Evolutionary conservation across 345 rosid species (phyloP), one percentile per base, ranked within the genome.

Genomic region (Limnanthes douglasii): DNA sequence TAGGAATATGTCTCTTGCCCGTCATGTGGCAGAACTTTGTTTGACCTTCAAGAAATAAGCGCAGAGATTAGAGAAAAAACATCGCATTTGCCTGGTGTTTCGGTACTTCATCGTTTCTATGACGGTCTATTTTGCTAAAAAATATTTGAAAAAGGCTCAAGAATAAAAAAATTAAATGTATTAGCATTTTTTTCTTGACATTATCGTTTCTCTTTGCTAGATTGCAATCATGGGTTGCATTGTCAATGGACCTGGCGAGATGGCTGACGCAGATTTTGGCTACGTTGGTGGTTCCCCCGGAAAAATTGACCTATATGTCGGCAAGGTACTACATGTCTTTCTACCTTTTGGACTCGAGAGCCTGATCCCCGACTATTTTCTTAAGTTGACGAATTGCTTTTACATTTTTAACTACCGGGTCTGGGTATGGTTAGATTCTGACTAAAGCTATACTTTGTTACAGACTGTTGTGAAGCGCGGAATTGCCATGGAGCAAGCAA

Each of bases 171-270:
- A n/a, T n/a, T n/a, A n/a, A n/a, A n/a, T n/a, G n/a, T n/a, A n/a
- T n/a, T n/a, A n/a, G n/a, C n/a, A n/a, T n/a, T n/a, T n/a, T n/a
- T n/a, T n/a, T n/a, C n/a, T n/a, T n/a, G n/a, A n/a, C n/a, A 17
- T 18, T 24, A 37, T 15, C 1, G 5, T n/a, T 18, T 24, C 18
- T 12, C 37, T 22, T 11, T 1, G 2, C 21, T 67, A 82, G 97
- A 86, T 86, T 13, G 94, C 95, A 17, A 88, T 88, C 51, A 88
- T 88, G 97, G 97, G 95, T 45, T 90, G 95, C 77, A 90, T 90
- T 8, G 98, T 90, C 37, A 90, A 84, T 39, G 98, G 98, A 30
- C 95, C 98, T 0, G 98, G 98, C 2, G 95, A 90, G 72, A 90
- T 84, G 98, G 98, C 95, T 26, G 98, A 90, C 53, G 98, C 98